Percentiles rank a stretch among this genome's conserved stretches.
Evolutionary conservation across 306 rosid genomes (phyloP).

Genomic region (Prunus kanzakura): DNA sequence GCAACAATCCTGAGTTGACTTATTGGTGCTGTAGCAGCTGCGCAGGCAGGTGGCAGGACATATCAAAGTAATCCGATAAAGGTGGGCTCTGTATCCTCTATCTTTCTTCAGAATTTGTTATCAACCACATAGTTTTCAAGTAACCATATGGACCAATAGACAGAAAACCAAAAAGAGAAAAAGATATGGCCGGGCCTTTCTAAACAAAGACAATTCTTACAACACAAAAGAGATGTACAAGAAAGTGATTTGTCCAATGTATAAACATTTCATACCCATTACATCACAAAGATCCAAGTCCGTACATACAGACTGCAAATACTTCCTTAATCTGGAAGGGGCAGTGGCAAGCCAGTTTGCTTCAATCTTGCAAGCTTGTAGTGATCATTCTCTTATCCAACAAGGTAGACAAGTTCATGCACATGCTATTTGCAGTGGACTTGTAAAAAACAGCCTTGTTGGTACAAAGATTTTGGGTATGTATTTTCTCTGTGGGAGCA

Average conservation of each 20-base stretch:
- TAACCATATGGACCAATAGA: not conserved
- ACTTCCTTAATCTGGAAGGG: slow-evolving; percentile 18
- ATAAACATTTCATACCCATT: slow-evolving; percentile 14
- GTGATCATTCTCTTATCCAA: slow-evolving; percentile 38
- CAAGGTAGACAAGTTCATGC: slow-evolving; percentile 68
- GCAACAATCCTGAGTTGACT: not conserved
- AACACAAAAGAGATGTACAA: slow-evolving; percentile 18
- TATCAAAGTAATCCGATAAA: not conserved
- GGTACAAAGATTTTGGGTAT: slow-evolving; percentile 54
- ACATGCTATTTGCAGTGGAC: slow-evolving; percentile 48
- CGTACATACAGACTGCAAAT: slow-evolving; percentile 23
- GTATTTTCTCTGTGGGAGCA: slow-evolving; percentile 58
- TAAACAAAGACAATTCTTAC: not conserved
- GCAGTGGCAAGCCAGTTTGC: slow-evolving; percentile 34
- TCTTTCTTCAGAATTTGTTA: not conserved
- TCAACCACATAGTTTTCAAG: not conserved
- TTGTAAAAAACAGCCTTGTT: slow-evolving; percentile 22
- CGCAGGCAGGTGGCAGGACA: not conserved
- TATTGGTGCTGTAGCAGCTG: not conserved
- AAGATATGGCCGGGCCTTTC: not conserved
- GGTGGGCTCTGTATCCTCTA: not conserved
- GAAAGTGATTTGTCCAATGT: slow-evolving; percentile 12
- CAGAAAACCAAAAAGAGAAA: not conserved
- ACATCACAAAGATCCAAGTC: slow-evolving; percentile 20
- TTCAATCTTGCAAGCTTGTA: slow-evolving; percentile 44